phyloP scores from a whole-genome alignment of 129 eudicot species.

The Gnaphalium uliginosum region DNA sequence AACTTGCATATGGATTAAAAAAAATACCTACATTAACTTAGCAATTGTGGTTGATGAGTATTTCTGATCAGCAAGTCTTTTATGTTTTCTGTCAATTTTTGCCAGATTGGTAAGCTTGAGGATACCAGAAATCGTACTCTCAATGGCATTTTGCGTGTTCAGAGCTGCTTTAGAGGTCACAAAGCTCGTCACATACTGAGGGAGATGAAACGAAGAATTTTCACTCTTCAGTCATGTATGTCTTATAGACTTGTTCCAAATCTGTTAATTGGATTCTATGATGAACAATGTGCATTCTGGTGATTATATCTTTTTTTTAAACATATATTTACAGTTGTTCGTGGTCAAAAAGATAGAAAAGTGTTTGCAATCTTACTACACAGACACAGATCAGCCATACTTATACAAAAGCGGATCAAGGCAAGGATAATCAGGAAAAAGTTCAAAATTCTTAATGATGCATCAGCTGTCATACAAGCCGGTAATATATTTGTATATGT shows the following conservation, averaged over 20 bases:
- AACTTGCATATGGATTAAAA: background rate
- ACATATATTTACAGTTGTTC: slow-evolving; percentile 52
- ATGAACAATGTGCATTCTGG: slow-evolving; percentile 12
- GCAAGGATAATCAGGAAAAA: slow-evolving; percentile 49
- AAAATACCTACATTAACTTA: background rate
- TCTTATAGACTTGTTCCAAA: slow-evolving; percentile 9
- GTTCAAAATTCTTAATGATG: slow-evolving; percentile 40
- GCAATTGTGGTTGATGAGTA: background rate
- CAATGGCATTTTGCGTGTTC: slow-evolving; percentile 85
- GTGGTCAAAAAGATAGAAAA: slow-evolving; percentile 69
- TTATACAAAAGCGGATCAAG: slow-evolving; percentile 68
- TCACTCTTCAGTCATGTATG: slow-evolving; percentile 80
- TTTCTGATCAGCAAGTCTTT: background rate
- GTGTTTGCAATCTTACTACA: slow-evolving; percentile 55
- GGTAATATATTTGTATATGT: slow-evolving; percentile 42
- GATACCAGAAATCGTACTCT: slow-evolving; percentile 90
- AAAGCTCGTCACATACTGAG: slow-evolving; percentile 64
- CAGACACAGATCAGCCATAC: slow-evolving; percentile 66
- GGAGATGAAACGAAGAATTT: slow-evolving; percentile 55
- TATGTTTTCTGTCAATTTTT: background rate
- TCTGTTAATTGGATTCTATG: background rate
- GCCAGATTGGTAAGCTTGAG: slow-evolving; percentile 85
- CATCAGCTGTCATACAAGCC: slow-evolving; percentile 61
- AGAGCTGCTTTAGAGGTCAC: slow-evolving; percentile 93
- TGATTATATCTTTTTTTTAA: background rate